phyloP scores from a whole-genome alignment of 768 basidiomycete genomes.

The Boletus reticuloceps region DNA sequence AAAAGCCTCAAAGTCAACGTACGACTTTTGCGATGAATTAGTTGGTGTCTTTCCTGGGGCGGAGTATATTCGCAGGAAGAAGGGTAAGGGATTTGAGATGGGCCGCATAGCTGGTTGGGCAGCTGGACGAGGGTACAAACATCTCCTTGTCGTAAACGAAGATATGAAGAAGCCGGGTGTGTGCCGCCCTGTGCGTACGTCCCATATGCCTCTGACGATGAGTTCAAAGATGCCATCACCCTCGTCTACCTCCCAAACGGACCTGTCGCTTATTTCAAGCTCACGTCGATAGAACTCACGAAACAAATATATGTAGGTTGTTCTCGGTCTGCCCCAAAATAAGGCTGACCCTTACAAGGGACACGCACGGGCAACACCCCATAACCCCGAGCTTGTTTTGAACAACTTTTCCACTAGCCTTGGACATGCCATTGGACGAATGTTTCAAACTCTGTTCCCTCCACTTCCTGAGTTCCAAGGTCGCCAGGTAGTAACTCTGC shows the following conservation, averaged over 20 bases:
- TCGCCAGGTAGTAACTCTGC: conserved; percentile 93
- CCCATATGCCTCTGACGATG: conserved; percentile 4
- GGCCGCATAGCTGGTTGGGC: conserved; percentile 94
- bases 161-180: conserved; percentile 91
- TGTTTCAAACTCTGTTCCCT: conserved; percentile 97
- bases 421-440: conserved; percentile 88
- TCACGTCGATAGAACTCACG: conserved; percentile 84
- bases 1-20: conserved; percentile 84
- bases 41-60: conserved; percentile 89
- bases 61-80: conserved; percentile 82
- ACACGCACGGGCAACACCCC: conserved; percentile 89
- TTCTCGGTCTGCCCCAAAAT: background rate
- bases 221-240: conserved; percentile 79
- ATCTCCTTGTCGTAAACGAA: conserved; percentile 92
- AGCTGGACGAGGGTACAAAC: conserved; percentile 81
- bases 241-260: conserved; percentile 87
- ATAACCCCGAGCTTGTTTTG: conserved; percentile 92
- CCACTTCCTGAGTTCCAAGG: conserved; percentile 94
- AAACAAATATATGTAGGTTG: conserved; percentile 76
- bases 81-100: conserved; percentile 87
- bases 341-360: conserved; percentile 48
- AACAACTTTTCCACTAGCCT: conserved; percentile 94
- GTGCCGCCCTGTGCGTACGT: conserved; percentile 29
- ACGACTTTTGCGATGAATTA: conserved; percentile 91
- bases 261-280: conserved; percentile 93